phyloP scores from a whole-genome alignment of 2,329 filamentous ascomycete species.

The Talaromyces sp. region DNA sequence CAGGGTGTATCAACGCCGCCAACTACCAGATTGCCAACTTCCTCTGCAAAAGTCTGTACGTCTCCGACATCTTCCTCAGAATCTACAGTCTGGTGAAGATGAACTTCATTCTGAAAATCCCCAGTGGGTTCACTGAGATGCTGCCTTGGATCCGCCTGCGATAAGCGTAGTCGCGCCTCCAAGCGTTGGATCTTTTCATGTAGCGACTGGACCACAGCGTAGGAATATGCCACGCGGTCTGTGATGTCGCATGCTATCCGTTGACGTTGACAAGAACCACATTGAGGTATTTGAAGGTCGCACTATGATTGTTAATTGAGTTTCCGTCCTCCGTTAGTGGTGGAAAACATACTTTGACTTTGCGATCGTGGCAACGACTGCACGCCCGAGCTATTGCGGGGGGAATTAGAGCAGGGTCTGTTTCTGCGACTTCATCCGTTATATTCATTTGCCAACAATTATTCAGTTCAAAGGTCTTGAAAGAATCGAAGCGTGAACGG shows the following conservation, averaged over 20 bases:
- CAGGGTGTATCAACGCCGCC: background rate
- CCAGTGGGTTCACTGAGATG: slow-evolving; percentile 1
- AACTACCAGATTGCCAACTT: background rate
- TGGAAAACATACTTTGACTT: background rate
- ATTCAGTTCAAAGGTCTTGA: background rate
- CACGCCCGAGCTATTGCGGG: slow-evolving; percentile 1
- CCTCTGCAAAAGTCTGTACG: background rate
- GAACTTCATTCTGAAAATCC: background rate
- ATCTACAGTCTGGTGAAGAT: background rate
- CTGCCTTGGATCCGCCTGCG: background rate
- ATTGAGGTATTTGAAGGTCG: background rate
- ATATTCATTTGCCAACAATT: background rate
- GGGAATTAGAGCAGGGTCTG: background rate
- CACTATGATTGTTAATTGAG: background rate
- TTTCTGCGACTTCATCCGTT: background rate
- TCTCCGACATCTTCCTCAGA: background rate
- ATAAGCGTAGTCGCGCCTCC: background rate
- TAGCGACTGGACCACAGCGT: background rate
- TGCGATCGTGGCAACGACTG: slow-evolving; percentile 4
- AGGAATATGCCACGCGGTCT: background rate
- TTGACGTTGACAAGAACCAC: background rate
- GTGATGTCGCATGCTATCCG: background rate
- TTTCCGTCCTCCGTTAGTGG: background rate
- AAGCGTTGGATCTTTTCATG: slow-evolving; percentile 5
- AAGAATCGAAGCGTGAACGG: background rate